phyloP scores from a whole-genome alignment of 371 early-diverging fungal species.

The Rhizopus arrhizus region DNA sequence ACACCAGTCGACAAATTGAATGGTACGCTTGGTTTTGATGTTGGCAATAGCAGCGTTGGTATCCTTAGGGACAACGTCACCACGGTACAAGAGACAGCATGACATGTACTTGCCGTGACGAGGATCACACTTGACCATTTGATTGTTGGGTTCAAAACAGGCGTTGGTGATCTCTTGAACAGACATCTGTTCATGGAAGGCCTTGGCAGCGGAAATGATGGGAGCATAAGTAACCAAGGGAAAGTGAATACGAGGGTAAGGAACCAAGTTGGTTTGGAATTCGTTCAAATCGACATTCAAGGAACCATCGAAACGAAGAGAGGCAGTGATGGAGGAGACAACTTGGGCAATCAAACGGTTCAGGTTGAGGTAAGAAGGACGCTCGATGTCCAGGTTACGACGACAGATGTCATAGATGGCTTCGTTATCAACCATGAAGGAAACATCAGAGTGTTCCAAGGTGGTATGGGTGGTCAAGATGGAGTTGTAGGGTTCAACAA shows the following conservation, averaged over 20 bases:
- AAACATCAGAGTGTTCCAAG: conserved; percentile 97
- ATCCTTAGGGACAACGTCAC: conserved; percentile 86
- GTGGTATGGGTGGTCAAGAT: conserved; percentile 99
- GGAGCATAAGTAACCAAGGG: conserved; percentile 94
- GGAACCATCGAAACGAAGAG: conserved; percentile 96
- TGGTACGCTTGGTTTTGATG: conserved; percentile 89
- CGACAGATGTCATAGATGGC: conserved; percentile 99
- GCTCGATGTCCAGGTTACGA: conserved; percentile 95
- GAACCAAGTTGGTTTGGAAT: conserved; percentile 96
- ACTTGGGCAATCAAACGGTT: conserved; percentile 99
- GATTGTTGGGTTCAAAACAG: conserved; percentile 93
- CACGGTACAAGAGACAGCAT: conserved; percentile 92
- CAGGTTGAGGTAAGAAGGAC: conserved; percentile 96
- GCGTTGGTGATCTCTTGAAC: conserved; percentile 90
- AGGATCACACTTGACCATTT: conserved; percentile 96
- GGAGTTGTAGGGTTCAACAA: conserved; percentile 99
- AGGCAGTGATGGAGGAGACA: conserved; percentile 98
- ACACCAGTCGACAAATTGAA: conserved; percentile 97
- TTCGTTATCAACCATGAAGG: conserved; percentile 99
- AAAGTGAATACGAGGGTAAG: conserved; percentile 96
- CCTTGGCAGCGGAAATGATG: conserved; percentile 87
- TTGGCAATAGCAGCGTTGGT: conserved; percentile 86
- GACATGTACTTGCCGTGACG: conserved; percentile 96
- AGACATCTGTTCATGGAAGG: conserved; percentile 86
- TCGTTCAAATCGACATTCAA: conserved; percentile 95